Percentiles rank a stretch among this genome's conserved stretches.
These are phyloP conservation scores for Cynanchum wilfordii DNA, from an alignment of 257 asterid genomes.

Conservation along the genomic window DNA sequence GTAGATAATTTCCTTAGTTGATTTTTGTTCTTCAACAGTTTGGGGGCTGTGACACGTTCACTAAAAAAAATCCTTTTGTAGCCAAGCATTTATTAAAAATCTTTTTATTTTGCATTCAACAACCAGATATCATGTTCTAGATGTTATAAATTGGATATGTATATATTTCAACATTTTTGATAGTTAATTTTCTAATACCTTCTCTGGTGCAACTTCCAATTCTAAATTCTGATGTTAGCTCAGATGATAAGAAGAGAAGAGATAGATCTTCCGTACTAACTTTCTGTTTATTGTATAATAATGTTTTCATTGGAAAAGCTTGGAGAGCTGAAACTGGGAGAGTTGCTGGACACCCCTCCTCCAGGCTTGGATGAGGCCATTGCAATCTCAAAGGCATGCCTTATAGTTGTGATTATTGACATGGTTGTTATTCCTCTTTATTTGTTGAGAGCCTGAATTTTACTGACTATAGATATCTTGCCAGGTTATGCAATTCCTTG, in stretches of 20 bases:
- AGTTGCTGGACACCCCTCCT: conserved; percentile 98
- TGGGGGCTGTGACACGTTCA: no score
- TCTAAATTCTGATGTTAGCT: not conserved
- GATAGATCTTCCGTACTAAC: not conserved
- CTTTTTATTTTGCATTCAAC: no score
- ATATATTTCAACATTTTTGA: not conserved
- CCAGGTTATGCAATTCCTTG: conserved; percentile 96
- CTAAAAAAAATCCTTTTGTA: no score
- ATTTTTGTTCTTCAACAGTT: no score
- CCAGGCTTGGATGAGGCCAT: conserved; percentile 99
- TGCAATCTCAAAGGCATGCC: conserved; percentile 89
- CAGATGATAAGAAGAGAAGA: not conserved
- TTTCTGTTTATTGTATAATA: not conserved
- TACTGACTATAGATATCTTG: conserved; percentile 31
- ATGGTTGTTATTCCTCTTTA: conserved; percentile 14
- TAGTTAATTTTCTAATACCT: not conserved
- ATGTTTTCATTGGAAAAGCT: conserved; percentile 40
- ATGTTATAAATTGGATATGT: not conserved
- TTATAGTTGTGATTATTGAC: not conserved
- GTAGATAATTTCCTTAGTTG: no score
- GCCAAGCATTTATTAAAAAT: no score
- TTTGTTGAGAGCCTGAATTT: conserved; percentile 9
- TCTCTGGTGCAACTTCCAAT: not conserved
- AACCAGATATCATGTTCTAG: no score
- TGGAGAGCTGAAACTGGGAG: conserved; percentile 96